phyloP scores from a whole-genome alignment of 2,329 filamentous ascomycete genomes.

The Septoria petroselini region DNA sequence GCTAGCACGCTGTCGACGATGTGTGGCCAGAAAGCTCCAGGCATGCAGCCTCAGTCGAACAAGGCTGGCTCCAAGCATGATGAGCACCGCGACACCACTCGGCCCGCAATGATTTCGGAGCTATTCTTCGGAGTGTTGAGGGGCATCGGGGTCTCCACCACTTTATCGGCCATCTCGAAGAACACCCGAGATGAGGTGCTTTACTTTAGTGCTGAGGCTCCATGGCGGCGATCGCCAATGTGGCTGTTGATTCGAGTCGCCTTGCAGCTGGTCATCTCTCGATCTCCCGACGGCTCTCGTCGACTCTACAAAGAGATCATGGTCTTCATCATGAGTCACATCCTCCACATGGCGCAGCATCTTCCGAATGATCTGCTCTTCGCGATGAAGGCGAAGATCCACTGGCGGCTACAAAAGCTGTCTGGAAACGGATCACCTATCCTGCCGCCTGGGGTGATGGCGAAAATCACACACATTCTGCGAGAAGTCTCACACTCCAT shows the following conservation, averaged over 20 bases:
- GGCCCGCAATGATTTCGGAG: constrained; percentile 58
- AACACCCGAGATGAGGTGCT: constrained; percentile 61
- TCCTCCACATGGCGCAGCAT: constrained; percentile 30
- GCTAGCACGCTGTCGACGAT: constrained; percentile 25
- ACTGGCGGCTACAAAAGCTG: constrained; percentile 27
- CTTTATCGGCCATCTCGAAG: constrained; percentile 54
- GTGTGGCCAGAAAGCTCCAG: constrained; percentile 20
- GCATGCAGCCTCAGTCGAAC: constrained; percentile 24
- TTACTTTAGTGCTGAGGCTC: constrained; percentile 45
- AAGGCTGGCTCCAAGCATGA: constrained; percentile 52
- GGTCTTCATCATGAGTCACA: constrained; percentile 44
- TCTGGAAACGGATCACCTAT: too few species aligned
- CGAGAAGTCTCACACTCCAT: not conserved
- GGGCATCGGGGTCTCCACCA: constrained; percentile 42
- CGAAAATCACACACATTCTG: not conserved
- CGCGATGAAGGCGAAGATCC: constrained; percentile 31
- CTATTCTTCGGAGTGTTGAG: constrained; percentile 61
- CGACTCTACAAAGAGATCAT: constrained; percentile 17
- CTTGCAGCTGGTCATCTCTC: constrained; percentile 51
- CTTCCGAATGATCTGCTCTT: constrained; percentile 19
- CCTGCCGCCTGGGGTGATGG: too few species aligned
- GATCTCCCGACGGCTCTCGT: constrained; percentile 8
- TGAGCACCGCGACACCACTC: constrained; percentile 57
- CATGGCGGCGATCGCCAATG: constrained; percentile 62
- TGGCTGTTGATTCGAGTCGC: constrained; percentile 63